Percentiles rank a stretch among this genome's conserved stretches.
Conservation (phyloP, 768 basidiomycete genomes). For the Candolleomyces efflorescens region DNA sequence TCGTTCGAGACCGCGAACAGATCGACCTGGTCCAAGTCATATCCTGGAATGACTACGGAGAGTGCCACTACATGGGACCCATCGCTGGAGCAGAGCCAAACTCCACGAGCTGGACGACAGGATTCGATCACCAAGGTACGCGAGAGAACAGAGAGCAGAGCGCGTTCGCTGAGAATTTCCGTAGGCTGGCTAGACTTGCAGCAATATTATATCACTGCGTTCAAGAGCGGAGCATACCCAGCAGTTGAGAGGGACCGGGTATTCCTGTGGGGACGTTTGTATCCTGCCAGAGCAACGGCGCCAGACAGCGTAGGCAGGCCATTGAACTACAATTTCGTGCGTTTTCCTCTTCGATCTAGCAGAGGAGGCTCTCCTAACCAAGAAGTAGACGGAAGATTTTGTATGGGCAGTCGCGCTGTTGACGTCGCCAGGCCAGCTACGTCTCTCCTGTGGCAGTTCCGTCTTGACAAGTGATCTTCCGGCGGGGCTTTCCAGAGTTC, state of each 20-base stretch:
- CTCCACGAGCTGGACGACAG: constrained; percentile 60
- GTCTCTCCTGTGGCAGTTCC: constrained; percentile 31
- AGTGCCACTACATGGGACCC: constrained; percentile 73
- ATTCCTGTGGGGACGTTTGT: constrained; percentile 14
- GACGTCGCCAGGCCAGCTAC: constrained; percentile 38
- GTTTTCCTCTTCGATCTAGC: constrained; percentile 11
- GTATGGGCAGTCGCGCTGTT: constrained; percentile 54
- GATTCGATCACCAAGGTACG: constrained; percentile 42
- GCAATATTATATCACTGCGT: constrained; percentile 49
- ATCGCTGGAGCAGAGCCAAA: constrained; percentile 56
- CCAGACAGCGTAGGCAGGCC: constrained; percentile 43
- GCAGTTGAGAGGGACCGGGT: constrained; percentile 26
- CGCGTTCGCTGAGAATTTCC: not conserved
- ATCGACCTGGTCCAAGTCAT: constrained; percentile 45
- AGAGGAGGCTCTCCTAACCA: not conserved
- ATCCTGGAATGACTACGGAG: constrained; percentile 70
- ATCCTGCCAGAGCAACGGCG: constrained; percentile 33
- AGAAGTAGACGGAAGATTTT: constrained; percentile 46
- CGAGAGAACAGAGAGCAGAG: not conserved
- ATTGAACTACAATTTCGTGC: constrained; percentile 39
- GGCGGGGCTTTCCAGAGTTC: constrained; percentile 48
- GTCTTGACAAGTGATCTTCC: constrained; percentile 21
- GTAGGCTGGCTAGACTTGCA: constrained; percentile 50
- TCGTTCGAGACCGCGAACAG: constrained; percentile 41
- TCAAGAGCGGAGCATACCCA: constrained; percentile 55